phyloP scores from a whole-genome alignment of 31 red algal genomes.

The Odonthalia washingtoniensis region DNA sequence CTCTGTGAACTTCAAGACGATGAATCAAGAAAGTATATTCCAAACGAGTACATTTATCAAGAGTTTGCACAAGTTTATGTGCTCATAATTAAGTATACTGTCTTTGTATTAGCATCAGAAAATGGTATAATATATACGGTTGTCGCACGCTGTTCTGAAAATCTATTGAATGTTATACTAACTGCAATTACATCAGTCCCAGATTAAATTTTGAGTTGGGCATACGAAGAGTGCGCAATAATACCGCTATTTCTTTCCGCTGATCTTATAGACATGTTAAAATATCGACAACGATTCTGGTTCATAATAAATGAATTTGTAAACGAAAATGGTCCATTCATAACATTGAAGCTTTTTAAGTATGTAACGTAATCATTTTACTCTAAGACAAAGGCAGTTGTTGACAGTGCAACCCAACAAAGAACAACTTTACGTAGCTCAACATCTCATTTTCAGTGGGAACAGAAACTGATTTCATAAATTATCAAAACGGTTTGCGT shows the following conservation, averaged over 20 bases:
- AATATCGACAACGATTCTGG: constrained; percentile 25
- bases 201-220: not conserved
- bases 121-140: too few species aligned
- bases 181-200: not conserved
- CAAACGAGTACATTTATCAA: too few species aligned
- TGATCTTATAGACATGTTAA: not conserved
- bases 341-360: constrained; percentile 45
- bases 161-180: not conserved
- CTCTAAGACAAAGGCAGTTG: constrained; percentile 49
- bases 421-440: constrained; percentile 23
- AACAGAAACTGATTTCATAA: constrained; percentile 47
- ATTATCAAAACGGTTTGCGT: constrained; percentile 37
- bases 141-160: not conserved
- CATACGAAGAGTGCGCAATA: not conserved
- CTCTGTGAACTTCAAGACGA: not conserved
- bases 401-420: constrained; percentile 47
- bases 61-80: not conserved
- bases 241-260: not conserved
- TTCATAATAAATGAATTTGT: constrained; percentile 12
- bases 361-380: constrained; percentile 38
- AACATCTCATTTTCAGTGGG: constrained; percentile 57
- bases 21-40: too few species aligned
- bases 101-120: too few species aligned
- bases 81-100: not conserved
- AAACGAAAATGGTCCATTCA: not conserved